Evolutionary conservation across 306 rosid genomes (phyloP), one percentile per base, ranked within the genome.

Genomic region (Begonia fuchsioides): DNA sequence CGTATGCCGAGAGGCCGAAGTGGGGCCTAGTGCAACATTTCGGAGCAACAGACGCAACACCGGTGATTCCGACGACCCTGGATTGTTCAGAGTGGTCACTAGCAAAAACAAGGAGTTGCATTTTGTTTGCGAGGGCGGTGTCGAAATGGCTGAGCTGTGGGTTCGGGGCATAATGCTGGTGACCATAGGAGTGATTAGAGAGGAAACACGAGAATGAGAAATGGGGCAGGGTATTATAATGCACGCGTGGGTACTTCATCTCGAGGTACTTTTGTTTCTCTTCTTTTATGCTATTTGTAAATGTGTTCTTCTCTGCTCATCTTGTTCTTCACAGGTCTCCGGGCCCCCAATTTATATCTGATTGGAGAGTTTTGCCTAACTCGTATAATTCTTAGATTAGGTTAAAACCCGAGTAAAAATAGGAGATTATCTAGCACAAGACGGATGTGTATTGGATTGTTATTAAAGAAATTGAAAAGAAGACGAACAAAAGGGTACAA

Each of bases 91-190:
- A 72, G 86, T 88, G 66, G 61, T 78, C 41, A 88, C 95, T 16
- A 56, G 53, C 10, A 72, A 65, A 66, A 81, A 74, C 60, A 84
- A 54, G 70, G 97, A 84, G 72, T 63, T 83, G 65, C 97, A 81
- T 73, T 88, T 88, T 54, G 81, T 74, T 18, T 84, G 93, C 55
- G 75, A 63, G 1, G 93, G 90, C 2, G 97, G 93, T 1, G 50
- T 52, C 52, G 95, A 83, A 67, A 67, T 39, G 56, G 95, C 97
- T 9, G 65, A 74, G 68, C 81, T 88, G 18, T 88, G 94, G 93
- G 95, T 84, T 50, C 81, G 96, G 52, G 96, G 97, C 6, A 84
- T 88, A 43, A 78, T 66, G 62, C 74, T 88, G 53, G 72, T 83
- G 47, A 76, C 86, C 2, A 68, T 47, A 64, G 93, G 76, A 57